Evolutionary conservation across 2,329 filamentous ascomycete genomes (phyloP).

Genomic region (Aspergillus sp.): DNA sequence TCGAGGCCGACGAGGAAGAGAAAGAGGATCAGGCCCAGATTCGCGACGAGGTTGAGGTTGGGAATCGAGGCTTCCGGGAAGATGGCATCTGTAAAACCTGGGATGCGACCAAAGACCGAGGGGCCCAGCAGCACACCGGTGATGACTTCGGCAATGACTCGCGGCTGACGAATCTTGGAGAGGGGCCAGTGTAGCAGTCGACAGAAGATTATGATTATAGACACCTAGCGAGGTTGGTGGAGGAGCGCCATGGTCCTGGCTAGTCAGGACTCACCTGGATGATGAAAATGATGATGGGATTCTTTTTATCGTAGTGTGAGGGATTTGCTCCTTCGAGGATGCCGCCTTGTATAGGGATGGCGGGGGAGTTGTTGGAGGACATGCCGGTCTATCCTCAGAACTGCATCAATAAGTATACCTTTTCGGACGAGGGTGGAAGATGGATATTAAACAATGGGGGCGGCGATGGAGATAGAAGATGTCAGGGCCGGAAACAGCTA

Average conservation of each 20-base stretch:
- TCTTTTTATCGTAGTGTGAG: conserved; percentile 59
- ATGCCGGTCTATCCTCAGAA: too few species aligned
- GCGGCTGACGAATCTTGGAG: conserved; percentile 68
- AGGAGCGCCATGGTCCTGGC: background rate
- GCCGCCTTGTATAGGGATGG: conserved; percentile 53
- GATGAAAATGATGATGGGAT: conserved; percentile 70
- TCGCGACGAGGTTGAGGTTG: conserved; percentile 69
- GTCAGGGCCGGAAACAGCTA: too few species aligned
- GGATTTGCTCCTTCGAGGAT: conserved; percentile 67
- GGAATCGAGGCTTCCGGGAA: conserved; percentile 72
- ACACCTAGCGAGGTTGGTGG: conserved; percentile 42
- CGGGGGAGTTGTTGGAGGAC: conserved; percentile 11
- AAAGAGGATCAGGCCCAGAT: conserved; percentile 75
- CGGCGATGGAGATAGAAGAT: too few species aligned
- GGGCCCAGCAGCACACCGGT: conserved; percentile 80
- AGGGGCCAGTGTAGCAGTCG: conserved; percentile 69
- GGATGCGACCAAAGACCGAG: conserved; percentile 80
- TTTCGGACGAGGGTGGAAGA: too few species aligned
- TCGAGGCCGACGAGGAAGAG: conserved; percentile 84
- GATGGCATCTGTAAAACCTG: conserved; percentile 67
- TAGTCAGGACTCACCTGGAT: conserved; percentile 51
- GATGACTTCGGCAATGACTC: conserved; percentile 77
- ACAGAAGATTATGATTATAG: conserved; percentile 69
- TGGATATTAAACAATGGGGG: too few species aligned
- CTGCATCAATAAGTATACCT: too few species aligned